A percentile compares a stretch with the other conserved stretches of the same genome.
Evolutionary conservation across 805 yeast species (phyloP).

Genomic region (Suhomyces emberorum): DNA sequence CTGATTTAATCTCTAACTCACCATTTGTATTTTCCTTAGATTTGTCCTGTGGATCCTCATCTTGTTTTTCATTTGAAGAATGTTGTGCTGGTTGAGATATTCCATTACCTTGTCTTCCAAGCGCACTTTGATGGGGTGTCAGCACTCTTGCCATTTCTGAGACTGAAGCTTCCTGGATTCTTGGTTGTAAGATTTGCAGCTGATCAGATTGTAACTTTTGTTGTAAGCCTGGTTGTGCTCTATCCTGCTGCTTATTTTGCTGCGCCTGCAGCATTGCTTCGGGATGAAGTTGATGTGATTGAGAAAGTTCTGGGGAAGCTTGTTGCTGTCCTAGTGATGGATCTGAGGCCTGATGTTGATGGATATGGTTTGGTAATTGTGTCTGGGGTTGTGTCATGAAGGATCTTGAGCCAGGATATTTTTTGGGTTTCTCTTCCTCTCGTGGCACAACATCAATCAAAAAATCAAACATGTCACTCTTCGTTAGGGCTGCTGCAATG

Average conservation of each 20-base stretch:
- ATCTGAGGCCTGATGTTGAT: constrained; percentile 1
- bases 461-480: constrained; percentile 96
- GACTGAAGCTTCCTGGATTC: too few relatives aligned
- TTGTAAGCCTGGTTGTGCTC: too few relatives aligned
- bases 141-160: neutral
- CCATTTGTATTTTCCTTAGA: too few relatives aligned
- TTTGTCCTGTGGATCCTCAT: too few relatives aligned
- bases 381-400: constrained; percentile 1
- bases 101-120: too few relatives aligned
- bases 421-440: constrained; percentile 66
- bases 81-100: too few relatives aligned
- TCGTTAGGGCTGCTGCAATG: constrained; percentile 91
- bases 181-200: too few relatives aligned
- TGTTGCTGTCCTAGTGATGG: neutral
- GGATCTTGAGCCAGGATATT: constrained; percentile 13
- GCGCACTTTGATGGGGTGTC: constrained; percentile 2
- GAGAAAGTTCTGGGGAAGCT: neutral
- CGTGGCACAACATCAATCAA: constrained; percentile 94
- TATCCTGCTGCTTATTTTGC: too few relatives aligned
- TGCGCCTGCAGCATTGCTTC: too few relatives aligned
- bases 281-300: too few relatives aligned
- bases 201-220: too few relatives aligned
- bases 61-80: too few relatives aligned
- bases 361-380: constrained; percentile 1
- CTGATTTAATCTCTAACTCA: constrained; percentile 3